Percentiles rank a stretch among this genome's conserved stretches.
Evolutionary conservation across 345 rosid genomes (phyloP).

Genomic region (Ceriops zippeliana): DNA sequence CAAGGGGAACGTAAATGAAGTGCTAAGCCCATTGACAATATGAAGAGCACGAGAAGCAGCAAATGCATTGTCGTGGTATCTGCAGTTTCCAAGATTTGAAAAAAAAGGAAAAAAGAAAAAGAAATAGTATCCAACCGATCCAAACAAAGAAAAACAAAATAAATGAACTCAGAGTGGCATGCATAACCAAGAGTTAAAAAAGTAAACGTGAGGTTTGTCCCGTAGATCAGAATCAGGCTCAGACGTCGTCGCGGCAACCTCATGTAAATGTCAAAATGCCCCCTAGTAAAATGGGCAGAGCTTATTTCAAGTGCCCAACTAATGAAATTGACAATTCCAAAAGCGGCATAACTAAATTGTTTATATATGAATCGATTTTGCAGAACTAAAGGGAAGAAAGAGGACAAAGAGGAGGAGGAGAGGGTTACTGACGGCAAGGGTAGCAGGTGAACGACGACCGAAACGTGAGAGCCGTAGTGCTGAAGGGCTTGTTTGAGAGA

Average conservation of each 20-base stretch:
- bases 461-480: slow-evolving; percentile 61
- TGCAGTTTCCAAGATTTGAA: slow-evolving; percentile 23
- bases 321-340: no score
- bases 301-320: no score
- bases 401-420: neutral
- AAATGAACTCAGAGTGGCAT: neutral
- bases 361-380: neutral
- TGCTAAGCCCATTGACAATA: slow-evolving; percentile 47
- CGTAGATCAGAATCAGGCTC: no score
- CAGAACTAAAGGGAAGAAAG: neutral
- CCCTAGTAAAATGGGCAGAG: no score
- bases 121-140: neutral
- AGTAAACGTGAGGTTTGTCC: no score
- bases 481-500: slow-evolving; percentile 62
- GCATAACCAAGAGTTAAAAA: no score
- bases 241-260: no score
- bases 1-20: slow-evolving; percentile 57
- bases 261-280: no score
- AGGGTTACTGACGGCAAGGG: slow-evolving; percentile 72
- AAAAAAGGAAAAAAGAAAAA: neutral
- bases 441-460: slow-evolving; percentile 60
- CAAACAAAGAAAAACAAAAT: neutral
- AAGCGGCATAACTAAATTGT: neutral
- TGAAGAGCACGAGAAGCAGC: slow-evolving; percentile 76
- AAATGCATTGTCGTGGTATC: slow-evolving; percentile 87